These are phyloP conservation scores for Rhododendron simsii DNA, from an alignment of 148 eudicot genomes.

Conservation along the genomic window DNA sequence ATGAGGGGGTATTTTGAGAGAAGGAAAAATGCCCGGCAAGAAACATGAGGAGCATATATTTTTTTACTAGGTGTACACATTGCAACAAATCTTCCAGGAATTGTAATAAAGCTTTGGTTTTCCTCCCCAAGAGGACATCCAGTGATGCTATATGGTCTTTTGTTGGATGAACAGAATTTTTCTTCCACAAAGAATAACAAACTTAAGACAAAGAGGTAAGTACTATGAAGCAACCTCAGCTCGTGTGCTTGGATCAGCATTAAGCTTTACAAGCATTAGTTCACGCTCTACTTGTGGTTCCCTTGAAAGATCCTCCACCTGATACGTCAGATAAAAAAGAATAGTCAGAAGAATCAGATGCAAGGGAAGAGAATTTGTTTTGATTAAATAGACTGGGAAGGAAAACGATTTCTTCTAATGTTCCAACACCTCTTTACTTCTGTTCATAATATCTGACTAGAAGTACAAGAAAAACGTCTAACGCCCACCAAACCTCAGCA, in stretches of 20 bases:
- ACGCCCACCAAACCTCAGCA: neutral
- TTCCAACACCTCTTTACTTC: neutral
- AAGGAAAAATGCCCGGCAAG: neutral
- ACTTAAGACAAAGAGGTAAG: neutral
- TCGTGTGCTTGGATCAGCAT: slow-evolving; percentile 49
- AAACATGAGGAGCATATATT: neutral
- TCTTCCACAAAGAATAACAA: neutral
- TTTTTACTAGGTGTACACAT: neutral
- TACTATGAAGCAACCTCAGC: slow-evolving; percentile 53
- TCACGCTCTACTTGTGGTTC: slow-evolving; percentile 94
- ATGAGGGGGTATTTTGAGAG: neutral
- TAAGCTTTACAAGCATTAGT: slow-evolving; percentile 80
- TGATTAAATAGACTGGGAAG: too few relatives aligned
- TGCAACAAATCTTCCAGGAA: neutral
- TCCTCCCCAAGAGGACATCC: neutral
- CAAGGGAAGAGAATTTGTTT: neutral
- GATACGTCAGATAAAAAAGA: slow-evolving; percentile 1
- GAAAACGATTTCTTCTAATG: neutral
- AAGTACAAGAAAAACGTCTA: neutral
- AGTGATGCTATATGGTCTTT: neutral
- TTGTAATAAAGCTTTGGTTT: neutral
- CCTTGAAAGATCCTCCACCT: slow-evolving; percentile 86
- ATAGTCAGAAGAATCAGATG: neutral
- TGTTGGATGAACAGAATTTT: neutral
- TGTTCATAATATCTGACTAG: neutral